phyloP scores from a whole-genome alignment of 2,329 filamentous ascomycete genomes.

The Aspergillus unguis region DNA sequence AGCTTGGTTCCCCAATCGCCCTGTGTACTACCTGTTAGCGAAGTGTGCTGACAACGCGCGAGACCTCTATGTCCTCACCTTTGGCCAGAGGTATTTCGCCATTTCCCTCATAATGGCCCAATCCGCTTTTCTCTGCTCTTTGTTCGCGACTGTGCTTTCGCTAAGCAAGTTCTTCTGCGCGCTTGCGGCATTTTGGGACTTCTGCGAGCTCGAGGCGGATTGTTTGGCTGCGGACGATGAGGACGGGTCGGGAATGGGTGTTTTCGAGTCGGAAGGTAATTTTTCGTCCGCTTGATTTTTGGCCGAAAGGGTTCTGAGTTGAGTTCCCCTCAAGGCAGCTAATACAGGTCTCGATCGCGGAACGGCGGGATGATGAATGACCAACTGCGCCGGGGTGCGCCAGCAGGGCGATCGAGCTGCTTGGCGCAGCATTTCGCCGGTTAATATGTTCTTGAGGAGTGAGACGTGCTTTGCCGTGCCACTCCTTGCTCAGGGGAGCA shows the following conservation, averaged over 20 bases:
- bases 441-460: constrained; percentile 9
- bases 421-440: constrained; percentile 37
- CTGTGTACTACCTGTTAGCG: constrained; percentile 30
- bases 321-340: constrained; percentile 22
- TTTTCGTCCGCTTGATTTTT: constrained; percentile 24
- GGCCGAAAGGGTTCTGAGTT: constrained; percentile 32
- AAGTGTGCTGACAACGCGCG: not conserved
- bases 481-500: constrained; percentile 23
- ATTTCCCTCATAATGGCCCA: constrained; percentile 99
- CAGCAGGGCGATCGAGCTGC: constrained; percentile 34
- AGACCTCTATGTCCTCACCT: constrained; percentile 43
- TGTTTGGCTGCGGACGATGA: constrained; percentile 16
- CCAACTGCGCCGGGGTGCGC: constrained; percentile 29
- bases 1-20: constrained; percentile 77
- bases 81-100: constrained; percentile 94
- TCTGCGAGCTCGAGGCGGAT: constrained; percentile 21
- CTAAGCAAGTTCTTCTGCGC: constrained; percentile 58
- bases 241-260: constrained; percentile 12
- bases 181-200: constrained; percentile 24
- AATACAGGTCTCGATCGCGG: constrained; percentile 23
- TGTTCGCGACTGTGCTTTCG: constrained; percentile 63
- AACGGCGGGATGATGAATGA: constrained; percentile 24
- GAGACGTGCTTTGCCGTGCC: not conserved
- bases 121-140: constrained; percentile 92
- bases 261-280: constrained; percentile 13